Conservation (phyloP, 257 asterid genomes). For the Solanum microdontum region DNA sequence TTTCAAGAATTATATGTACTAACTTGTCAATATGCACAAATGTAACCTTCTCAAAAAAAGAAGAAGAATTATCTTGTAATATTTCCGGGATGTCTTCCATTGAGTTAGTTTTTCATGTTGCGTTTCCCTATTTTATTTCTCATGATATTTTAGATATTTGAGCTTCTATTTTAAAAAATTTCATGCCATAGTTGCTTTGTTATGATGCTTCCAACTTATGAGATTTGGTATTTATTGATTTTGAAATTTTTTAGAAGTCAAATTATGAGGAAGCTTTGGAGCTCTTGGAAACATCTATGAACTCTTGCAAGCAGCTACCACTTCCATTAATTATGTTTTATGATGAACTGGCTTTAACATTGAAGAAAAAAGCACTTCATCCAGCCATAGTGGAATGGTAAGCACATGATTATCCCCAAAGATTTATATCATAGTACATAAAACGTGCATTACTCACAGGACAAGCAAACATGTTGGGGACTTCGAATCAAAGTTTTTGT, state of each 20-base stretch:
- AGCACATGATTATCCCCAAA: neutral
- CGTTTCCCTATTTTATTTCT: neutral
- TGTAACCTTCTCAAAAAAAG: neutral
- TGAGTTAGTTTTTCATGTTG: neutral
- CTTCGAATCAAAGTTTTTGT: slow-evolving; percentile 56
- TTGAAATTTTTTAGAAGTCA: slow-evolving; percentile 37
- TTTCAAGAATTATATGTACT: neutral
- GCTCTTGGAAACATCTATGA: slow-evolving; percentile 56
- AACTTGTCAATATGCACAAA: neutral
- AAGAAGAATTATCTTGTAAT: neutral
- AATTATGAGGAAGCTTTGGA: slow-evolving; percentile 77
- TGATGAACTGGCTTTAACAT: slow-evolving; percentile 55
- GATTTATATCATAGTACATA: neutral
- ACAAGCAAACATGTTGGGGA: slow-evolving; percentile 66
- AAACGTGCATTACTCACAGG: slow-evolving; percentile 22
- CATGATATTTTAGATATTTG: neutral
- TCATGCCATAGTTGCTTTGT: neutral
- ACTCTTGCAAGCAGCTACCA: slow-evolving; percentile 67
- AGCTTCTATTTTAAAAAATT: neutral
- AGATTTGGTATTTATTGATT: slow-evolving; percentile 10
- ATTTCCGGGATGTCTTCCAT: neutral
- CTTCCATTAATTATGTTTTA: slow-evolving; percentile 60
- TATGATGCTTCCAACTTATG: neutral
- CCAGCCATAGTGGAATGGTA: slow-evolving; percentile 69
- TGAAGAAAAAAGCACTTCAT: slow-evolving; percentile 54